phyloP scores from a whole-genome alignment of 495 filamentous ascomycete genomes.

The Hypoxylon subgilvum region DNA sequence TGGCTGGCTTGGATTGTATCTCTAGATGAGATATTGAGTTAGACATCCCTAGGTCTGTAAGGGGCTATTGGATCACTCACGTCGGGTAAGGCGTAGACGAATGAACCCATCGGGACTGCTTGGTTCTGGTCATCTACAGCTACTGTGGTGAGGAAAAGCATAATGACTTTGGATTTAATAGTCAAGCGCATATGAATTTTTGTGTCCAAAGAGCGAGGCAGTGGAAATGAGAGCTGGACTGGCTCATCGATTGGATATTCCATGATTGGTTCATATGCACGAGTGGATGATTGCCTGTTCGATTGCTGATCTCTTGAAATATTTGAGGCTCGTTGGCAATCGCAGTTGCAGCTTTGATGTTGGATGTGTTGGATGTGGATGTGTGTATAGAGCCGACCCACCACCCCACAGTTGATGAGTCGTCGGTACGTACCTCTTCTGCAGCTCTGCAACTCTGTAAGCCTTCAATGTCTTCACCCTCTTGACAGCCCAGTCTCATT shows the following conservation, averaged over 20 bases:
- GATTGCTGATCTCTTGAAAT: not conserved
- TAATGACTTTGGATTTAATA: conserved; percentile 66
- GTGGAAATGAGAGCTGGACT: conserved; percentile 74
- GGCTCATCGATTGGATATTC: conserved; percentile 35
- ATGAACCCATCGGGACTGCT: conserved; percentile 71
- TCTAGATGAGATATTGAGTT: conserved; percentile 43
- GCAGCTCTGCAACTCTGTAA: too few relatives aligned
- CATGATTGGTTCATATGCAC: too few relatives aligned
- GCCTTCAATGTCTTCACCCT: too few relatives aligned
- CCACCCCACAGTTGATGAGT: too few relatives aligned
- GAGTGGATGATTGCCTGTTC: not conserved
- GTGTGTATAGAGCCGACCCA: too few relatives aligned
- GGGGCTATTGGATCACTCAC: conserved; percentile 55
- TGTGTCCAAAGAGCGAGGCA: conserved; percentile 77
- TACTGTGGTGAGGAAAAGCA: conserved; percentile 79
- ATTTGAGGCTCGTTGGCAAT: not conserved
- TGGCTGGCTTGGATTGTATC: conserved; percentile 62
- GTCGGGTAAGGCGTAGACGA: conserved; percentile 91
- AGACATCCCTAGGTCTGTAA: not conserved
- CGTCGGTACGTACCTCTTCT: too few relatives aligned
- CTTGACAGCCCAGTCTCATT: too few relatives aligned
- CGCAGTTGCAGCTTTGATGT: too few relatives aligned
- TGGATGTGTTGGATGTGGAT: too few relatives aligned
- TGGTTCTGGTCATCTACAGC: conserved; percentile 62
- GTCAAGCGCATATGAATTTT: conserved; percentile 80